phyloP scores from a whole-genome alignment of 164 flowering plant genomes.

The Stephania cephalantha region DNA sequence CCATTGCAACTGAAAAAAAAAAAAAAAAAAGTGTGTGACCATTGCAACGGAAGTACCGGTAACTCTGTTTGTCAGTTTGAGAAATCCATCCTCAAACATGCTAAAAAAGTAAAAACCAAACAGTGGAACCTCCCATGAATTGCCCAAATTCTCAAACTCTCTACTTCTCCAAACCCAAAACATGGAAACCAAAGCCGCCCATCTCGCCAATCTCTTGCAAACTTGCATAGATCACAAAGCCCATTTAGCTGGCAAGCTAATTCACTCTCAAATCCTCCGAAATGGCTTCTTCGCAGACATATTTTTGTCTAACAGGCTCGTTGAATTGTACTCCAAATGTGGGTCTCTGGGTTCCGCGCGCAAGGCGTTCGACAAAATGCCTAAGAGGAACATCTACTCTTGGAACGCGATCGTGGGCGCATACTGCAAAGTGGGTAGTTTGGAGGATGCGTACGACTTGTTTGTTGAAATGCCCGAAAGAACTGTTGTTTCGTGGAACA shows the following conservation, averaged over 20 bases:
- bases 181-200: conserved; percentile 26
- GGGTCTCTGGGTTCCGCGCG: conserved; percentile 22
- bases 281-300: conserved; percentile 33
- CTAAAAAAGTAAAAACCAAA: too few relatives aligned
- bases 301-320: conserved; percentile 61
- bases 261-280: conserved; percentile 53
- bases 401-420: conserved; percentile 58
- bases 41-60: too few relatives aligned
- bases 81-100: too few relatives aligned
- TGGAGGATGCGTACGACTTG: conserved; percentile 32
- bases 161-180: neutral
- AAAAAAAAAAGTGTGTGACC: too few relatives aligned
- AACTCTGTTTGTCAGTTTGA: too few relatives aligned
- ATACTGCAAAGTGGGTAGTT: conserved; percentile 32
- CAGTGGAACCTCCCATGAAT: too few relatives aligned
- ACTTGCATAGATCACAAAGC: conserved; percentile 50
- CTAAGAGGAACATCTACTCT: conserved; percentile 42
- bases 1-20: too few relatives aligned
- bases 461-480: conserved; percentile 66
- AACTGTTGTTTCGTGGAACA: conserved; percentile 62
- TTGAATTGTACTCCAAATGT: conserved; percentile 56
- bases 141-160: too few relatives aligned
- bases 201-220: conserved; percentile 44
- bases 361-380: conserved; percentile 50
- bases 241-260: conserved; percentile 36